Base-by-base conservation (phyloP, 1,139 yeast species). In the Yamadazyma pseudoaaseri region DNA sequence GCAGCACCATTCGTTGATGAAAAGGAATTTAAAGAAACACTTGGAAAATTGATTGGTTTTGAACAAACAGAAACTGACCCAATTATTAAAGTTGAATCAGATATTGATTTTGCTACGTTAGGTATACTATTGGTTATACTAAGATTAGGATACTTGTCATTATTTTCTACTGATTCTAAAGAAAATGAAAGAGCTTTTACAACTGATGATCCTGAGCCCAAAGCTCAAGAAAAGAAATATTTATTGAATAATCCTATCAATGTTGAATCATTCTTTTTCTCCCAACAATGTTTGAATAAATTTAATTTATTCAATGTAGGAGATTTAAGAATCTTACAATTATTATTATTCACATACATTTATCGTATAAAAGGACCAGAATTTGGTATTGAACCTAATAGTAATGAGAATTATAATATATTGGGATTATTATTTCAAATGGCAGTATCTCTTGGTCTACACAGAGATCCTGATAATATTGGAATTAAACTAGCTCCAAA, bases 1-100 rank as follows among this genome's bases (percentile, higher is more conserved):
- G 61, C 66, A 29, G 48, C 61, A 38, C 81, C 81, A 3, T 62
- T 65, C 36, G 30, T 75, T 8, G 77, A 73, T 39, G 77, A 77
- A 44, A 47, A 35, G 13, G 47, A 45, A 2, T 55, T 60, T 26
- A 45, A 47, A 30, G 36, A 29, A 10, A 39, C 49, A 20, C 32
- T 60, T 5, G 40, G 41, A 3, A 41, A 46, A 25, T 41, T 62
- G 6, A 45, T 62, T 20, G 66, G 65, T 1, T 44, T 44, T 2
- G 51, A 48, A 18, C 37, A 41, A 1, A 38, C 33, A 26, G 50
- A 44, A 10, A 44, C 45, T 11, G 39, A 28, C 17, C 46, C 47
- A 3, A 38, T 51, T 8, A 28, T 42, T 3, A 43, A 42, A 6
- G 48, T 58, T 20, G 53, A 48, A 25, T 47, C 43, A 27, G 52